Conservation (phyloP, 2,329 filamentous ascomycete species). For the Aspergillus udagawae region DNA sequence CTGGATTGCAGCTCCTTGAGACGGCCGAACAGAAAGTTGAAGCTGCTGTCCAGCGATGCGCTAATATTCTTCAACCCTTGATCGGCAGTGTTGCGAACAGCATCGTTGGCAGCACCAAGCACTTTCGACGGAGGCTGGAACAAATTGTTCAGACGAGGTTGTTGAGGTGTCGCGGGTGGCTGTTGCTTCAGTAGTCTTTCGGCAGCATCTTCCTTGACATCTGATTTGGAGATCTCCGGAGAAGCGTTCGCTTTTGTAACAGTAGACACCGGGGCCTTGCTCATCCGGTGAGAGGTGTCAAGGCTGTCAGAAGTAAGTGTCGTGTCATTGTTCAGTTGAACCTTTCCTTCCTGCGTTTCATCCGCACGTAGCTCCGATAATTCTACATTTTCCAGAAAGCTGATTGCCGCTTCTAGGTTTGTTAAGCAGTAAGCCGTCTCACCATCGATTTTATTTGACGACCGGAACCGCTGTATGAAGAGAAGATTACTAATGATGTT, state of each 20-base stretch:
- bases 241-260: conserved; percentile 26
- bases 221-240: conserved; percentile 28
- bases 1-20: conserved; percentile 63
- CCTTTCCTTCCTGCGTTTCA: conserved; percentile 65
- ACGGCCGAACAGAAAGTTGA: conserved; percentile 87
- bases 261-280: conserved; percentile 24
- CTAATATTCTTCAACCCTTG: conserved; percentile 90
- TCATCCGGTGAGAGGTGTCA: conserved; percentile 22
- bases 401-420: conserved; percentile 90
- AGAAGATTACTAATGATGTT: conserved; percentile 91
- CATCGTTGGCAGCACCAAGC: conserved; percentile 77
- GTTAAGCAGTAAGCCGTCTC: conserved; percentile 96
- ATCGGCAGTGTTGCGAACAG: conserved; percentile 82
- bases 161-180: conserved; percentile 49
- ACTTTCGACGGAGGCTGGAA: conserved; percentile 80
- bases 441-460: conserved; percentile 79
- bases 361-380: conserved; percentile 81
- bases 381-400: conserved; percentile 92
- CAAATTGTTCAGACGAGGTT: conserved; percentile 76
- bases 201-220: conserved; percentile 26
- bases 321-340: conserved; percentile 46
- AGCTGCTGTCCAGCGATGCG: conserved; percentile 83
- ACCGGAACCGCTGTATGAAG: conserved; percentile 90
- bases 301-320: conserved; percentile 21
- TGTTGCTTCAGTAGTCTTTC: conserved; percentile 31